Conservation (phyloP, 2,329 filamentous ascomycete genomes). For the Tothia fuscella region DNA sequence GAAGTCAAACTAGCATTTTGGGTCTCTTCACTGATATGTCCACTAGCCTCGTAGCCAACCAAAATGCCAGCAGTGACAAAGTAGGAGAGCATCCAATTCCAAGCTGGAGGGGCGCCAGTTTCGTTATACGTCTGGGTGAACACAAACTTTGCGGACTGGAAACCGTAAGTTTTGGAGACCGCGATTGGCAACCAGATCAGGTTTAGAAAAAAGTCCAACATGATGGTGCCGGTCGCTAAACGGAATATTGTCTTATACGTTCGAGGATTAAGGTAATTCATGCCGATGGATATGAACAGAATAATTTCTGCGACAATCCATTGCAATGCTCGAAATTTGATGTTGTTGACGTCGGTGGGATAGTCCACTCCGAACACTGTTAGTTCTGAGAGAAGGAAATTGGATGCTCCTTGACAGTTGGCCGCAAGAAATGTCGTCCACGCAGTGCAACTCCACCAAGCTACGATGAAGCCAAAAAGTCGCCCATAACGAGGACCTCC, state of each 20-base stretch:
- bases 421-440: constrained; percentile 40
- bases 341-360: constrained; percentile 37
- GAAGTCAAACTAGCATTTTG: constrained; percentile 45
- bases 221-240: constrained; percentile 36
- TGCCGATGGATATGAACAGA: constrained; percentile 23
- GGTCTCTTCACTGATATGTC: constrained; percentile 50
- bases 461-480: constrained; percentile 48
- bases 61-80: constrained; percentile 48
- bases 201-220: constrained; percentile 48
- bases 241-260: constrained; percentile 40
- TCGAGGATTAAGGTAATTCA: constrained; percentile 26
- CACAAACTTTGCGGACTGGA: constrained; percentile 45
- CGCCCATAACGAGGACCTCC: constrained; percentile 44
- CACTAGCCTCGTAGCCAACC: constrained; percentile 50
- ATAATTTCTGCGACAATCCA: constrained; percentile 46
- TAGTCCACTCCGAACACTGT: constrained; percentile 45
- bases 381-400: constrained; percentile 36
- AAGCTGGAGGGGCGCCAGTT: constrained; percentile 37
- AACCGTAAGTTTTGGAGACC: constrained; percentile 42
- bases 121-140: constrained; percentile 49
- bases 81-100: constrained; percentile 53
- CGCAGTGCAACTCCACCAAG: constrained; percentile 51
- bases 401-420: constrained; percentile 25
- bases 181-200: constrained; percentile 50
- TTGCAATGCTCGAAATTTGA: constrained; percentile 49